Evolutionary conservation across 768 basidiomycete genomes (phyloP).

Genomic region (Xerocomellus chrysenteron): DNA sequence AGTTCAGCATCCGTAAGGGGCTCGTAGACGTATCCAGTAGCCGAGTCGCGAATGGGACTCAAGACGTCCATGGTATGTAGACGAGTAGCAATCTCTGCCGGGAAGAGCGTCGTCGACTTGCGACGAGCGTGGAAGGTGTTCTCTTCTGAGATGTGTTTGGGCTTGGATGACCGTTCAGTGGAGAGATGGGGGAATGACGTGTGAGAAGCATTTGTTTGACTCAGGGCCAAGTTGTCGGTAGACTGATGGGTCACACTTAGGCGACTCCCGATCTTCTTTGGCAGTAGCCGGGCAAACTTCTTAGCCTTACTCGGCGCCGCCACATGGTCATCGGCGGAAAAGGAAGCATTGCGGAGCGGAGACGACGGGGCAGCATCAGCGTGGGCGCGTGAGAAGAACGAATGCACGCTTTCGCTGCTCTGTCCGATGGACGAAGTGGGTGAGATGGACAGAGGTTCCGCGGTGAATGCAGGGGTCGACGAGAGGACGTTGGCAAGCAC

Average conservation of each 20-base stretch:
- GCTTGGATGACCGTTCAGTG: constrained; percentile 23
- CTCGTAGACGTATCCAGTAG: constrained; percentile 27
- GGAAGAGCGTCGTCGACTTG: constrained; percentile 35
- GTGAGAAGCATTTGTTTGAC: constrained; percentile 24
- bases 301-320: constrained; percentile 22
- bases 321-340: constrained; percentile 24
- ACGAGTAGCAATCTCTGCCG: constrained; percentile 26
- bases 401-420: constrained; percentile 29
- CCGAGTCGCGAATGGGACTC: constrained; percentile 20
- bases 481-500: constrained; percentile 21
- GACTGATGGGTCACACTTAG: constrained; percentile 27
- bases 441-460: constrained; percentile 26
- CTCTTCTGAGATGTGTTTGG: constrained; percentile 28
- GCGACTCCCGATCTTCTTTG: constrained; percentile 34
- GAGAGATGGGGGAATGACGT: constrained; percentile 26
- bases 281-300: constrained; percentile 31
- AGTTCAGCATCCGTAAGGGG: constrained; percentile 31
- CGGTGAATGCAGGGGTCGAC: constrained; percentile 30
- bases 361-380: constrained; percentile 28
- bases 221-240: constrained; percentile 25
- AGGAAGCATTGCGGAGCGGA: constrained; percentile 25
- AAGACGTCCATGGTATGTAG: constrained; percentile 34
- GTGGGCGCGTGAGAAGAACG: constrained; percentile 18
- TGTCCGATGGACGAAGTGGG: constrained; percentile 28
- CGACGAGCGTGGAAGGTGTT: constrained; percentile 37